phyloP scores from a whole-genome alignment of 371 early-diverging fungal species.

The Mycotypha africana region DNA sequence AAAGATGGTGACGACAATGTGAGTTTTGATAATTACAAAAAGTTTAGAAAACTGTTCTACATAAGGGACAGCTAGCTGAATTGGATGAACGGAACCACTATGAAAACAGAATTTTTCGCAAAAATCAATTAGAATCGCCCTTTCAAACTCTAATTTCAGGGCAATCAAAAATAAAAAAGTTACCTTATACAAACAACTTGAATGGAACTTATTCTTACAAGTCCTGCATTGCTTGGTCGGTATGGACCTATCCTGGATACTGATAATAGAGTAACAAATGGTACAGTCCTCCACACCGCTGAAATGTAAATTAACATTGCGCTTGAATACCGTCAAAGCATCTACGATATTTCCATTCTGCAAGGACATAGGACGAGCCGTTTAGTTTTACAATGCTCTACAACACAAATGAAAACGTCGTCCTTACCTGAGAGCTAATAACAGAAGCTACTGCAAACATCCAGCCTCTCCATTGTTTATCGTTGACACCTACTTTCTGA shows the following conservation, averaged over 20 bases:
- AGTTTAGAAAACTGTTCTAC: constrained; percentile 82
- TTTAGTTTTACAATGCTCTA: neutral
- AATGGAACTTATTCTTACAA: constrained; percentile 94
- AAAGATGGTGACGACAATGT: no score
- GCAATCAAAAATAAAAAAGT: no score
- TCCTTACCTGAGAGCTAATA: constrained; percentile 59
- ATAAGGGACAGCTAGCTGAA: constrained; percentile 90
- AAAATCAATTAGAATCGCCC: no score
- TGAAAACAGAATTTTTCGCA: neutral
- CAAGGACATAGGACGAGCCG: neutral
- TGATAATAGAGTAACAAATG: constrained; percentile 94
- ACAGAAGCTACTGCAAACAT: constrained; percentile 73
- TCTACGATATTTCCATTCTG: constrained; percentile 83
- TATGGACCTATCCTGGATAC: constrained; percentile 81
- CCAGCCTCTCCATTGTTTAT: constrained; percentile 89
- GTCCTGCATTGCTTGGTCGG: constrained; percentile 90
- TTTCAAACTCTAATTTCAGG: no score
- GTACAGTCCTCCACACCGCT: constrained; percentile 93
- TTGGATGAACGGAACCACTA: constrained; percentile 89
- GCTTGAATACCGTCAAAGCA: constrained; percentile 73
- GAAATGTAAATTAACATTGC: constrained; percentile 86
- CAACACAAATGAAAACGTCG: neutral
- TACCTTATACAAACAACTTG: constrained; percentile 89
- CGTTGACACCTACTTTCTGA: constrained; percentile 78
- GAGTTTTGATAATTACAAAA: no score